Conservation (phyloP, 2,329 filamentous ascomycete species). For the Beauveria varroae region DNA sequence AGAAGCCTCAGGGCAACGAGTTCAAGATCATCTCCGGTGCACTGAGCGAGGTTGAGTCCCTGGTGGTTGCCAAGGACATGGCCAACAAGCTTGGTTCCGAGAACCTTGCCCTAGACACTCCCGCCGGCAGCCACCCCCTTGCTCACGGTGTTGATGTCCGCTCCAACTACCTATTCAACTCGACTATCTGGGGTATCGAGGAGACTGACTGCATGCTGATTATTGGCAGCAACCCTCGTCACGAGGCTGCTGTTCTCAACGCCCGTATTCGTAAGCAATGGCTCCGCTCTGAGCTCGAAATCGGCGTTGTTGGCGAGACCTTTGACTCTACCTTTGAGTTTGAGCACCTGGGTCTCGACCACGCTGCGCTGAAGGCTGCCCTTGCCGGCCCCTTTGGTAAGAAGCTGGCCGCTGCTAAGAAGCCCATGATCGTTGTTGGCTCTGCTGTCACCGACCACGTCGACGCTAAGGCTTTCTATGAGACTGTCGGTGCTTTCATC, state of each 20-base stretch:
- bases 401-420: slow-evolving; percentile 80
- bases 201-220: slow-evolving; percentile 88
- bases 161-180: slow-evolving; percentile 96
- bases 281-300: slow-evolving; percentile 87
- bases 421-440: slow-evolving; percentile 93
- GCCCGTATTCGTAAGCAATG: slow-evolving; percentile 97
- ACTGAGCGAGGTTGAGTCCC: slow-evolving; percentile 82
- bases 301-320: slow-evolving; percentile 82
- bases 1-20: slow-evolving; percentile 82
- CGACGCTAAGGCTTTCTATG: slow-evolving; percentile 89
- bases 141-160: slow-evolving; percentile 91
- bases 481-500: slow-evolving; percentile 81
- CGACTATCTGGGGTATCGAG: slow-evolving; percentile 86
- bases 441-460: slow-evolving; percentile 85
- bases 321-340: slow-evolving; percentile 96
- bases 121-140: slow-evolving; percentile 72
- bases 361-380: slow-evolving; percentile 73
- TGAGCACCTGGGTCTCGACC: slow-evolving; percentile 77
- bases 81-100: slow-evolving; percentile 95
- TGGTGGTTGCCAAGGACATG: slow-evolving; percentile 95
- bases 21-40: slow-evolving; percentile 94
- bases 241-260: slow-evolving; percentile 92
- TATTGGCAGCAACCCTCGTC: slow-evolving; percentile 88
- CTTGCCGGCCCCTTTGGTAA: slow-evolving; percentile 85
- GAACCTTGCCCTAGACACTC: slow-evolving; percentile 88